These are phyloP conservation scores for Polytolypa hystricis DNA, from an alignment of 2,329 filamentous ascomycete genomes.

Conservation along the genomic window DNA sequence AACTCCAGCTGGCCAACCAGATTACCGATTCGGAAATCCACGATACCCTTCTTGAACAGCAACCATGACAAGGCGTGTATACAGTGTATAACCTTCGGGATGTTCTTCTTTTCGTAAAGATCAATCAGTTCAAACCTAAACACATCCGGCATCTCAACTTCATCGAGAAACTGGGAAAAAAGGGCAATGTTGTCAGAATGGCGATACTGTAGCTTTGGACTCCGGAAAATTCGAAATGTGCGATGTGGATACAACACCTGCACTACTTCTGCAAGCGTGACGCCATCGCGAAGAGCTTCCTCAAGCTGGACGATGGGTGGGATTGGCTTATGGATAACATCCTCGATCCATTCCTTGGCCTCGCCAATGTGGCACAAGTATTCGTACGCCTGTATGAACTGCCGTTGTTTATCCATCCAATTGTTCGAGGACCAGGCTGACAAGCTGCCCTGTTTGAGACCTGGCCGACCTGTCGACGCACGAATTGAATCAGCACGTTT, in stretches of 20 bases:
- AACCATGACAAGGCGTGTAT: constrained; percentile 96
- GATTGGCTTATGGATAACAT: constrained; percentile 72
- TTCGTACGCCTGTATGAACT: constrained; percentile 93
- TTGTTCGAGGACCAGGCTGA: constrained; percentile 73
- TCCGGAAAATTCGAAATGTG: constrained; percentile 69
- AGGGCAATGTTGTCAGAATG: constrained; percentile 97
- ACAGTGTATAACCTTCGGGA: constrained; percentile 97
- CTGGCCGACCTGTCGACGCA: constrained; percentile 39
- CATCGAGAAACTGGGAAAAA: constrained; percentile 88
- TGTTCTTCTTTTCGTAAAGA: constrained; percentile 98
- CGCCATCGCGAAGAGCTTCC: constrained; percentile 81
- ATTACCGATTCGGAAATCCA: constrained; percentile 93
- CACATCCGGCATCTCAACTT: constrained; percentile 83
- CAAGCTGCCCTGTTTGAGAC: constrained; percentile 38
- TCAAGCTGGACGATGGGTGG: constrained; percentile 90
- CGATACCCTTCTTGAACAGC: constrained; percentile 87
- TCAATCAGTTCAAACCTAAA: constrained; percentile 97
- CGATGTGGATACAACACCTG: constrained; percentile 73
- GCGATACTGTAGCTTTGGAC: constrained; percentile 76
- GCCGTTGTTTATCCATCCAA: constrained; percentile 98
- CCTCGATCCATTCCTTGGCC: constrained; percentile 97
- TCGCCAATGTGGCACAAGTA: constrained; percentile 98
- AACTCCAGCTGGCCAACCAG: constrained; percentile 94
- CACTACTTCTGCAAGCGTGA: constrained; percentile 88
- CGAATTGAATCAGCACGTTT: constrained; percentile 54